phyloP scores from a whole-genome alignment of 2,329 filamentous ascomycete species.

The Periconia sp. region DNA sequence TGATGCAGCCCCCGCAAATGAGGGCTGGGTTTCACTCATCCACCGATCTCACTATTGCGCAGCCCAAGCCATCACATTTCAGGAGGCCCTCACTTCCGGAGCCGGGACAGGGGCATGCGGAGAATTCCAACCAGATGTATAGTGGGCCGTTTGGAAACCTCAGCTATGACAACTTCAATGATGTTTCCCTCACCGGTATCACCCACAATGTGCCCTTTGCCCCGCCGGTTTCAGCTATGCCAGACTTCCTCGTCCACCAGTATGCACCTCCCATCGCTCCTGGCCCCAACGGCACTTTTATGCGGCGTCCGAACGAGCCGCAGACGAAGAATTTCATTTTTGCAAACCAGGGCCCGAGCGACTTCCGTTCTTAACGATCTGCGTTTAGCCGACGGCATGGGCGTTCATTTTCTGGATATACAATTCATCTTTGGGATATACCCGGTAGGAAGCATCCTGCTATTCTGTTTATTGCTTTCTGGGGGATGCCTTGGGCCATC shows the following conservation, averaged over 20 bases:
- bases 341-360: slow-evolving; percentile 49
- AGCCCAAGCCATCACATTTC: slow-evolving; percentile 41
- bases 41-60: slow-evolving; percentile 35
- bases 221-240: slow-evolving; percentile 32
- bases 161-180: slow-evolving; percentile 33
- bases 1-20: slow-evolving; percentile 39
- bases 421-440: slow-evolving; percentile 4
- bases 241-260: slow-evolving; percentile 50
- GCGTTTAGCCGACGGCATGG: neutral
- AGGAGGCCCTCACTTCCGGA: slow-evolving; percentile 41
- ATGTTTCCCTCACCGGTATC: slow-evolving; percentile 31
- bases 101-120: slow-evolving; percentile 21
- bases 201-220: slow-evolving; percentile 37
- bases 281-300: slow-evolving; percentile 30
- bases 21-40: slow-evolving; percentile 36
- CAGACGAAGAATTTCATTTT: slow-evolving; percentile 51
- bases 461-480: slow-evolving; percentile 3
- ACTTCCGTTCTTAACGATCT: slow-evolving; percentile 33
- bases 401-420: slow-evolving; percentile 1
- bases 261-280: slow-evolving; percentile 49
- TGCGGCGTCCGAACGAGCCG: slow-evolving; percentile 33
- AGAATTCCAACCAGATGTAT: slow-evolving; percentile 29
- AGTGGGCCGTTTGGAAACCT: slow-evolving; percentile 20
- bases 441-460: slow-evolving; percentile 4
- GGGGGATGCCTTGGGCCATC: neutral